Evolutionary conservation across 2,329 filamentous ascomycete species (phyloP), one percentile per base, ranked within the genome.

Genomic region (Alternaria incomplexa): DNA sequence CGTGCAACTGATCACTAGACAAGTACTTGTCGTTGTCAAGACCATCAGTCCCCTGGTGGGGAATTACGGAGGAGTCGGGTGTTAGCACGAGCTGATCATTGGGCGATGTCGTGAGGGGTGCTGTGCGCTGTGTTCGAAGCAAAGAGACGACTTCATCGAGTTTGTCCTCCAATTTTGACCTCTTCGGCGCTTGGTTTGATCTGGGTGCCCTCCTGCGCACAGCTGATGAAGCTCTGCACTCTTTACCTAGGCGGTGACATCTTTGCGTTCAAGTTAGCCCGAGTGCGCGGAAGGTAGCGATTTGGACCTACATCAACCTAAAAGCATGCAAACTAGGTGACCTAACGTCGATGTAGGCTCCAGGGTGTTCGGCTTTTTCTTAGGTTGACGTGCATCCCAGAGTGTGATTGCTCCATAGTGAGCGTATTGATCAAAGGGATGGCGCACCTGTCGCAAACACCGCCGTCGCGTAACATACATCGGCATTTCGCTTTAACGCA

Each of bases 71-170:
- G 6, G 64, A 69, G 25, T 57, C 52, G 3, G 65, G 68, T 12
- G 66, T 69, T 25, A 60, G 52, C 3, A 55, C 51, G 17, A 58
- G 54, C 9, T 48, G 28, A 13, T 56, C 53, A n/a, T 56, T 12
- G 15, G 67, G 36, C 32, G 51, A 50, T n/a, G 15, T 12, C 28
- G 56, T 22, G 15, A 25, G 32, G 17, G 23, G 15, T 22, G 32
- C 17, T 25, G 45, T 50, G n/a, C 60, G 58, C 36, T 72, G 68
- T 5, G 67, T 66, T n/a, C 70, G 71, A 7, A 77, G 67, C 17
- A 79, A 40, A 1, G 71, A 63, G 5, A 77, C 76, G 2, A 79
- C 53, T 44, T 71, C 71, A 46, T 77, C 71, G 10, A 79, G 63
- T 22, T 76, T 78, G 11, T 77, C 73, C 46, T 79, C 77, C 5